Conservation (phyloP, 2,329 filamentous ascomycete genomes). For the Penicillium occitanis region DNA sequence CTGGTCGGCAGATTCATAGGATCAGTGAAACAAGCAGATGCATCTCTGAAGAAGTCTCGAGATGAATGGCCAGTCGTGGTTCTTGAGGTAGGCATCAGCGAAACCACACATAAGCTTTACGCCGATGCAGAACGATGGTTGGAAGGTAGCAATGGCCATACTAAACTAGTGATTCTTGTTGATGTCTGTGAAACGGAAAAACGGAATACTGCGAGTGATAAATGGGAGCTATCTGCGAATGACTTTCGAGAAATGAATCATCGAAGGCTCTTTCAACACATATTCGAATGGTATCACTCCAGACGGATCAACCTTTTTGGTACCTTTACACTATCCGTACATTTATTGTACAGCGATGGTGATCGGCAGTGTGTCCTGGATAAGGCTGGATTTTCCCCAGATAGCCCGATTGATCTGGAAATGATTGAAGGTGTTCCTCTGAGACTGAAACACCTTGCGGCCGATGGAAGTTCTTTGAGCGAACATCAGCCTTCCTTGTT, state of each 20-base stretch:
- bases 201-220: neutral
- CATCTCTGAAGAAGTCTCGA: neutral
- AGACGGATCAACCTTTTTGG: neutral
- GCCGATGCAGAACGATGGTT: no score
- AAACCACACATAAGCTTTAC: neutral
- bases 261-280: neutral
- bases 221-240: neutral
- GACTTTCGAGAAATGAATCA: neutral
- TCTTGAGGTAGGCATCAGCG: neutral
- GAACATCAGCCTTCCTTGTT: neutral
- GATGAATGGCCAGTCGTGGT: neutral
- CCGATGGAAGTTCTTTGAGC: neutral
- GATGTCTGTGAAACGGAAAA: neutral
- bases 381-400: neutral
- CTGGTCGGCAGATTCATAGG: neutral
- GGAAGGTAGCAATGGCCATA: neutral
- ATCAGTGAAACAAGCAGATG: neutral
- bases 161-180: neutral
- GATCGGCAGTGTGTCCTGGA: neutral
- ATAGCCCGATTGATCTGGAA: neutral
- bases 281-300: neutral
- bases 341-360: neutral
- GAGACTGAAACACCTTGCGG: neutral
- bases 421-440: neutral
- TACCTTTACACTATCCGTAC: neutral